These are phyloP conservation scores for Brassica incana DNA, from an alignment of 345 rosid genomes.

Conservation along the genomic window DNA sequence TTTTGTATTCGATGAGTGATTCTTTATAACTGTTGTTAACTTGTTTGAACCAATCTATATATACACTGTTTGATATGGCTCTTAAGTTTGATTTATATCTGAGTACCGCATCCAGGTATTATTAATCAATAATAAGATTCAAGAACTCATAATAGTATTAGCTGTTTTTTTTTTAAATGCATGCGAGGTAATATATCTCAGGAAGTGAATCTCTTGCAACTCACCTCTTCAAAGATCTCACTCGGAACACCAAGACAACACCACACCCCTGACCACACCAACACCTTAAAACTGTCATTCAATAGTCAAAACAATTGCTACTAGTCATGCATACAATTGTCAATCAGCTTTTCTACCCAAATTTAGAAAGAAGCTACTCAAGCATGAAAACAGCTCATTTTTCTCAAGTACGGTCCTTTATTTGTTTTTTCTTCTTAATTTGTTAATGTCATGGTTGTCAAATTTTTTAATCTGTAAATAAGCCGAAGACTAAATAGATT, in stretches of 20 bases:
- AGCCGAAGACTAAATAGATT: slow-evolving; percentile 31
- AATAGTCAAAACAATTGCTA: slow-evolving; percentile 35
- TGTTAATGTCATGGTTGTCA: too few species aligned
- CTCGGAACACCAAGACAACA: slow-evolving; percentile 36
- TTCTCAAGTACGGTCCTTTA: too few species aligned
- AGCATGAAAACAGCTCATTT: neutral
- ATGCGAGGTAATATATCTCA: slow-evolving; percentile 8
- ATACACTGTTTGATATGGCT: slow-evolving; percentile 3
- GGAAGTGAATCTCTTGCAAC: slow-evolving; percentile 24
- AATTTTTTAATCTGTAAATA: neutral
- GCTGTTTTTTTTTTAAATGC: neutral
- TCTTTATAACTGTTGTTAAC: neutral
- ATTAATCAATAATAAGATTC: too few species aligned
- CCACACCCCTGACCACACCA: slow-evolving; percentile 39
- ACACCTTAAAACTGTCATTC: slow-evolving; percentile 47
- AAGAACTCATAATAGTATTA: too few species aligned
- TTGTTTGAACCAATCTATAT: slow-evolving; percentile 2
- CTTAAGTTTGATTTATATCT: neutral
- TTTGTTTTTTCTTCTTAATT: too few species aligned
- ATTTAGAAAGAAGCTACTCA: slow-evolving; percentile 9
- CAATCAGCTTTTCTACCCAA: slow-evolving; percentile 14
- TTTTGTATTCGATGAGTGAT: neutral
- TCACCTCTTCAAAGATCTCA: slow-evolving; percentile 41
- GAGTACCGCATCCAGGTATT: too few species aligned
- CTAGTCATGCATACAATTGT: neutral